A percentile compares a stretch with the other conserved stretches of the same genome.
phyloP scores from a whole-genome alignment of 129 eudicot genomes.

The Cynara cardunculus region DNA sequence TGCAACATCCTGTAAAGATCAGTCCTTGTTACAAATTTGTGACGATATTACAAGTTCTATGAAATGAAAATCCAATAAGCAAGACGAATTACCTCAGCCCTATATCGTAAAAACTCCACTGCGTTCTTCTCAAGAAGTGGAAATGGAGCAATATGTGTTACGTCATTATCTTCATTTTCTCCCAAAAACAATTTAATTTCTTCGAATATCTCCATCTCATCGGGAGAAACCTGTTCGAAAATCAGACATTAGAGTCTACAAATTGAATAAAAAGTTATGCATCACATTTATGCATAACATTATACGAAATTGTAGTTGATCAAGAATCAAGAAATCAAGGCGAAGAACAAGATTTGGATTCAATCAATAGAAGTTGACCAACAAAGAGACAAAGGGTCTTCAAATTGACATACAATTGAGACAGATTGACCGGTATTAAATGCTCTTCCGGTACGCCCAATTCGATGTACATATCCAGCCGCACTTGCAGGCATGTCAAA shows the following conservation, averaged over 20 bases:
- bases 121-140: conserved; percentile 83
- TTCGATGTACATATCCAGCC: conserved; percentile 89
- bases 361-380: too few relatives aligned
- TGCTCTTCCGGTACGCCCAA: conserved; percentile 98
- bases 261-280: background rate
- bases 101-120: conserved; percentile 85
- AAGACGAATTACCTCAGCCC: conserved; percentile 72
- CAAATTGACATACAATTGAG: conserved; percentile 63
- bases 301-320: background rate
- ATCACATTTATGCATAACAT: background rate
- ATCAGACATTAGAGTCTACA: background rate
- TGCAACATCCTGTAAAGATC: conserved; percentile 72
- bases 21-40: background rate
- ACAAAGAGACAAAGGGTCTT: background rate
- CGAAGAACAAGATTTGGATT: background rate
- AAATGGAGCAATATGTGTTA: conserved; percentile 59
- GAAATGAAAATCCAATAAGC: background rate
- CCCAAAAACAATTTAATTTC: conserved; percentile 71
- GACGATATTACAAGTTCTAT: background rate
- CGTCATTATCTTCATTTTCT: conserved; percentile 46
- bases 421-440: conserved; percentile 87
- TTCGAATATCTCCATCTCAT: conserved; percentile 73
- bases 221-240: conserved; percentile 68
- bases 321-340: background rate
- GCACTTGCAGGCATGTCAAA: conserved; percentile 90